phyloP scores from a whole-genome alignment of 2,329 filamentous ascomycete species.

The Fusarium clavum region DNA sequence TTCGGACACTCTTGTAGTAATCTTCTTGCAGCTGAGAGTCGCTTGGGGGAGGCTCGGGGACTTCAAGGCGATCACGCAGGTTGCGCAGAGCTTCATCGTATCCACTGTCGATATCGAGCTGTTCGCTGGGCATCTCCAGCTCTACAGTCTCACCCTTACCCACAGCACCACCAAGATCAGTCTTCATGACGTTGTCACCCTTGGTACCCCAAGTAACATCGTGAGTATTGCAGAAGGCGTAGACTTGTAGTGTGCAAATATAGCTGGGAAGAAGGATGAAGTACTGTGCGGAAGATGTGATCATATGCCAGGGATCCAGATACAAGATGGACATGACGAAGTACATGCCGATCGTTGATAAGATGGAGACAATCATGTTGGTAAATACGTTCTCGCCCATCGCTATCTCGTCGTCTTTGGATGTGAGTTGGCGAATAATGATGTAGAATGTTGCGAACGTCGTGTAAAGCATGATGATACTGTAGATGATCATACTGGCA shows the following conservation, averaged over 20 bases:
- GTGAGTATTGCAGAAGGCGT: slow-evolving; percentile 78
- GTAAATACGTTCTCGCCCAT: slow-evolving; percentile 93
- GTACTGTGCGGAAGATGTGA: slow-evolving; percentile 91
- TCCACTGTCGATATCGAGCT: slow-evolving; percentile 96
- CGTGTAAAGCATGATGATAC: slow-evolving; percentile 95
- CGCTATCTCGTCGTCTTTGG: slow-evolving; percentile 58
- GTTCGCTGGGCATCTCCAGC: slow-evolving; percentile 96
- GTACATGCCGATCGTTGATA: slow-evolving; percentile 91
- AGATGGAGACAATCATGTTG: slow-evolving; percentile 90
- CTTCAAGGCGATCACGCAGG: slow-evolving; percentile 90
- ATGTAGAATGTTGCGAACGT: slow-evolving; percentile 91
- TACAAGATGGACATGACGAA: slow-evolving; percentile 97
- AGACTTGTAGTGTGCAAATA: slow-evolving; percentile 97
- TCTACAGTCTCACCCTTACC: slow-evolving; percentile 85
- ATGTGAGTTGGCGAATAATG: slow-evolving; percentile 80
- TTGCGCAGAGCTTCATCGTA: slow-evolving; percentile 98
- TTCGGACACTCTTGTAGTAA: slow-evolving; percentile 96
- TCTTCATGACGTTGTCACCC: slow-evolving; percentile 94
- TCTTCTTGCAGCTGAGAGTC: slow-evolving; percentile 94
- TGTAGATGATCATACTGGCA: slow-evolving; percentile 88
- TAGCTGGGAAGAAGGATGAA: slow-evolving; percentile 92
- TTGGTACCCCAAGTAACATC: slow-evolving; percentile 71
- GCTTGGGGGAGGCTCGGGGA: slow-evolving; percentile 68
- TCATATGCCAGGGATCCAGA: slow-evolving; percentile 98
- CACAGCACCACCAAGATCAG: slow-evolving; percentile 88